Base-by-base conservation (phyloP, 306 rosid species). In the Myrica gale region DNA sequence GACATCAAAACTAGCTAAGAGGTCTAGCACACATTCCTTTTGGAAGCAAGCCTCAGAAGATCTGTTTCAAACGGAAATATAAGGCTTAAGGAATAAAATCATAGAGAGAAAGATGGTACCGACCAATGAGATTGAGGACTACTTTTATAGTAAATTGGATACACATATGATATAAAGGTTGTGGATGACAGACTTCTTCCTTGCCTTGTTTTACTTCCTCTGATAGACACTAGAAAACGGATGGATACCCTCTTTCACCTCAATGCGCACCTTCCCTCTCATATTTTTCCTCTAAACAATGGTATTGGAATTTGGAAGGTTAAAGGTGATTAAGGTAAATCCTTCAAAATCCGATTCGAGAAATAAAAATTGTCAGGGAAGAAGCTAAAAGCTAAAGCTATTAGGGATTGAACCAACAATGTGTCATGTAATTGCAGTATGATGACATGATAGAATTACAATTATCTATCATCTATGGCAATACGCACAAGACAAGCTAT, bases 141-240 rank as follows among this genome's bases (percentile, higher is more conserved):
- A 65, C 69, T 65, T 41, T 39, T 16, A 12, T 16, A 41, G 6
- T 41, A 41, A 41, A 39, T 16, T 63, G 9, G 21, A 41, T 8
- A 39, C 47, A 63, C 21, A 41, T 63, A 19, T 65, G 21, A 65
- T 17, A 65, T 41, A 12, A 65, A 41, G 6, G 3, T 16, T 17
- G 20, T 75, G 56, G 69, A 45, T 42, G 23, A 66, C 47, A 71
- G 54, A 75, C 26, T 76, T 46, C 63, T 74, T 46, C 5, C 62
- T 63, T 63, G 3, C 11, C 23, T 39, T 65, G 12, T 65, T 58
- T 78, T 75, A 32, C 69, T 61, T 75, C 71, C 69, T 54, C 45
- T 15, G 54, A 79, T 53, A 82, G 46, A 78, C 6, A 61, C 73
- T 60, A 56, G 39, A n/a, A 66, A 75, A 61, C 15, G 54, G 21